Evolutionary conservation across 2,329 filamentous ascomycete genomes (phyloP), one percentile per base, ranked within the genome.

Genomic region (Epichloe brachyelytri): DNA sequence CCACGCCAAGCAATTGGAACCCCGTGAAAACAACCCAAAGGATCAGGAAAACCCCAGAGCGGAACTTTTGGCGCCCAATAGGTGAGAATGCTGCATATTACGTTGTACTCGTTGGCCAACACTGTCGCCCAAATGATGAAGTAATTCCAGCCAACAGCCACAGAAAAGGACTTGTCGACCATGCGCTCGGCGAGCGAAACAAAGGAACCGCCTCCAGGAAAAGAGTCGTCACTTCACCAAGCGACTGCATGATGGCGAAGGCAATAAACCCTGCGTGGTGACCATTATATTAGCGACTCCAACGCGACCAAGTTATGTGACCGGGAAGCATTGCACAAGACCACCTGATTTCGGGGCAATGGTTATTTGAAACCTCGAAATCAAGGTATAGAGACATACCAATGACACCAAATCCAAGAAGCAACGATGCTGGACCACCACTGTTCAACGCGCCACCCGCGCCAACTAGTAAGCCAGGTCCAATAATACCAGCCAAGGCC

Each of bases 371-470:
- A 26, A n/a, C 22, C 5, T 11, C 7, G 7, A 5, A 14, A 19
- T 7, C 20, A 2, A 7, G 8, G 33, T 26, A 1, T 2, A 30
- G 19, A 34, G 19, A 57, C 61, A 49, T 60, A 69, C 67, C 85
- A 56, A 88, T 83, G 30, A 87, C 69, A 10, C 75, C 78, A 56
- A 89, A 90, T 1, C 85, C 85, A 60, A 89, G 87, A 37, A 89
- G 64, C 46, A 88, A 67, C 0, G 83, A 80, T 0, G 83, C 85
- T 15, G 86, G 85, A 0, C 86, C 86, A 51, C 84, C 85, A 41
- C 74, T 77, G 12, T 77, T 72, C 22, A 90, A 69, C 0, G 85
- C 85, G 45, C 82, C 79, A 37, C 86, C 85, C 2, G 82, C 77
- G 15, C 85, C 85, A 50, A 88, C 80, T 3, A 89, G 74, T 40